phyloP scores from a whole-genome alignment of 768 basidiomycete species.

The Ramaria rubella region DNA sequence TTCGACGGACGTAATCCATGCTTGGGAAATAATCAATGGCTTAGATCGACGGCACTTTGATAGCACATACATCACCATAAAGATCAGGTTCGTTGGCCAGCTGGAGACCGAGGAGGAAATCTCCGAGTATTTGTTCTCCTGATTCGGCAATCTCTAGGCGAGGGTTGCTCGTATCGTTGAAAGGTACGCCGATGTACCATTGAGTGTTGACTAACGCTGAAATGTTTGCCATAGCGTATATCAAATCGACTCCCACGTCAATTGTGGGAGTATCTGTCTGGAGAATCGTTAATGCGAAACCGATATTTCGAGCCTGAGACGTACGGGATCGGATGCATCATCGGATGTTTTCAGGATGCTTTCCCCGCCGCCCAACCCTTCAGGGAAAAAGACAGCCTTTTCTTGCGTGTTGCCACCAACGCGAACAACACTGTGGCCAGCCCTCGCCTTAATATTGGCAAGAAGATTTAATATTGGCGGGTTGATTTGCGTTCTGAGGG shows the following conservation, averaged over 20 bases:
- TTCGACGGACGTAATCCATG: slow-evolving; percentile 19
- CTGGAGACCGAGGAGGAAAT: slow-evolving; percentile 57
- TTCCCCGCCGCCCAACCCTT: slow-evolving; percentile 40
- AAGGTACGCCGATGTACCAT: slow-evolving; percentile 63
- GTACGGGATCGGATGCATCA: no score
- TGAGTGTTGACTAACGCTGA: slow-evolving; percentile 51
- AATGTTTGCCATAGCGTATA: slow-evolving; percentile 59
- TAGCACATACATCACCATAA: slow-evolving; percentile 35
- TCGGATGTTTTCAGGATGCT: slow-evolving; percentile 55
- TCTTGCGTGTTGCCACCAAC: slow-evolving; percentile 83
- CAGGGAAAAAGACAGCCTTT: slow-evolving; percentile 33
- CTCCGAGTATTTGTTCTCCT: slow-evolving; percentile 56
- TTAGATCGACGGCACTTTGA: no score
- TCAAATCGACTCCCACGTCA: slow-evolving; percentile 54
- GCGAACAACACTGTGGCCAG: slow-evolving; percentile 56
- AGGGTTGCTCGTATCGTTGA: slow-evolving; percentile 56
- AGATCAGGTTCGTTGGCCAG: slow-evolving; percentile 79
- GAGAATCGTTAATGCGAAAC: slow-evolving; percentile 32
- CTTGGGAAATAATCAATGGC: no score
- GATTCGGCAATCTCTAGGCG: slow-evolving; percentile 48
- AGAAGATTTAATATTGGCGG: slow-evolving; percentile 73
- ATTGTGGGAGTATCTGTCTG: slow-evolving; percentile 66
- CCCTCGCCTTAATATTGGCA: slow-evolving; percentile 59
- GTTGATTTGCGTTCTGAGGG: slow-evolving; percentile 34
- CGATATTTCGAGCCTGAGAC: no score